Percentiles rank a stretch among this genome's conserved stretches.
phyloP scores from a whole-genome alignment of 768 basidiomycete species.

The Coprinellus aureogranulatus region DNA sequence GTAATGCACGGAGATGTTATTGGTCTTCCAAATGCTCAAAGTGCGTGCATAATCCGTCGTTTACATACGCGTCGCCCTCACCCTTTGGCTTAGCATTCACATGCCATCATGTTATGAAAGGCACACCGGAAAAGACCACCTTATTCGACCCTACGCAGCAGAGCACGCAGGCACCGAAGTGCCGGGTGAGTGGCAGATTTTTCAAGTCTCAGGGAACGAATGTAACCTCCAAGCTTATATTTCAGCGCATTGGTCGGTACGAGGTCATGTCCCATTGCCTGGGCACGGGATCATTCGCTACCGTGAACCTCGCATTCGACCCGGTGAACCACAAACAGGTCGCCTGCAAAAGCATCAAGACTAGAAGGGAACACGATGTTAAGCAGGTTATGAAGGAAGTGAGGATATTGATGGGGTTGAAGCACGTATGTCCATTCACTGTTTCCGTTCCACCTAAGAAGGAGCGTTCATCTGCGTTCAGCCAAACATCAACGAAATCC shows the following conservation, averaged over 20 bases:
- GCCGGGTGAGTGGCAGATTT: not conserved
- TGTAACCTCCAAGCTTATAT: not conserved
- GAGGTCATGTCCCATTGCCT: conserved; percentile 76
- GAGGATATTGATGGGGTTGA: conserved; percentile 63
- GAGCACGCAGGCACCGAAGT: conserved; percentile 42
- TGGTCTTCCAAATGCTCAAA: conserved; percentile 54
- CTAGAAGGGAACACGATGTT: conserved; percentile 56
- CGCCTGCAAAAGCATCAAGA: conserved; percentile 80
- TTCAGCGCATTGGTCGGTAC: conserved; percentile 62
- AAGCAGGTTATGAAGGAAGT: conserved; percentile 76
- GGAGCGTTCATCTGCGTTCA: no score
- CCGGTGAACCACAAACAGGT: conserved; percentile 64
- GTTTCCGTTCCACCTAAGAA: no score
- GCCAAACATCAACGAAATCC: conserved; percentile 82
- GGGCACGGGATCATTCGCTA: conserved; percentile 79
- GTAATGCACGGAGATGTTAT: conserved; percentile 76
- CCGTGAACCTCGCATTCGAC: conserved; percentile 76
- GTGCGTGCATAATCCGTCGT: conserved; percentile 1
- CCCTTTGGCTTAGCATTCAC: conserved; percentile 51
- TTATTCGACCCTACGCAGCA: conserved; percentile 67
- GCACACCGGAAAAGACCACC: conserved; percentile 48
- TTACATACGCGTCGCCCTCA: not conserved
- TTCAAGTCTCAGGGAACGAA: not conserved
- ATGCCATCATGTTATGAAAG: conserved; percentile 58
- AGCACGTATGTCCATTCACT: conserved; percentile 54